Percentiles rank a stretch among this genome's conserved stretches.
These are phyloP conservation scores for Metschnikowia aberdeeniae DNA, from an alignment of 805 yeast genomes.

Conservation along the genomic window DNA sequence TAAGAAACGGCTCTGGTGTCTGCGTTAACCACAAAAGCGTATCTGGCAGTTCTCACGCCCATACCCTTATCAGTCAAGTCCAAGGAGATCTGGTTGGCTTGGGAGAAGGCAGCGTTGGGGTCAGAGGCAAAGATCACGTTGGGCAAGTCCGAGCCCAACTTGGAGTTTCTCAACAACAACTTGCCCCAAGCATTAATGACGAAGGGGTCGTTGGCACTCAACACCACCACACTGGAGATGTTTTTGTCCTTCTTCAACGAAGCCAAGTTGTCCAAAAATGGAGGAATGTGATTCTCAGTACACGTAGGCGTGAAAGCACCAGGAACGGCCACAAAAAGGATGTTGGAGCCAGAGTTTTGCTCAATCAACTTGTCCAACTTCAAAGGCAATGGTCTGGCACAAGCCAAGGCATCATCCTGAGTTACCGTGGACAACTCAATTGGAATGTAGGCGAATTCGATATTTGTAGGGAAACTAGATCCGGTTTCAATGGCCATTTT, in stretches of 20 bases:
- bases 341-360: constrained; percentile 22
- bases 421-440: constrained; percentile 26
- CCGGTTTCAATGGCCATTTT: constrained; percentile 23
- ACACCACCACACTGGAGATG: constrained; percentile 31
- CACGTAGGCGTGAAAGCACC: constrained; percentile 45
- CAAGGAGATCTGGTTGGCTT: constrained; percentile 25
- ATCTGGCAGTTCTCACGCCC: constrained; percentile 39
- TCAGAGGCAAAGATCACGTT: constrained; percentile 38
- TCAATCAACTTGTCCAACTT: constrained; percentile 30
- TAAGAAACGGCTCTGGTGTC: constrained; percentile 43
- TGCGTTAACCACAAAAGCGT: constrained; percentile 33
- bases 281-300: constrained; percentile 43
- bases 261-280: constrained; percentile 28
- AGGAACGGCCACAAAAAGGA: constrained; percentile 38
- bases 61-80: constrained; percentile 36
- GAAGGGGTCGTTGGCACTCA: constrained; percentile 42
- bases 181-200: constrained; percentile 44
- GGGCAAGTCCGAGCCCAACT: constrained; percentile 17
- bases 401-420: constrained; percentile 26
- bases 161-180: constrained; percentile 28
- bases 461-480: constrained; percentile 30
- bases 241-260: constrained; percentile 26
- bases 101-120: constrained; percentile 33
- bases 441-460: constrained; percentile 37
- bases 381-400: constrained; percentile 33